Conservation (phyloP, 2,329 filamentous ascomycete genomes). For the Hymenoscyphus infarciens region DNA sequence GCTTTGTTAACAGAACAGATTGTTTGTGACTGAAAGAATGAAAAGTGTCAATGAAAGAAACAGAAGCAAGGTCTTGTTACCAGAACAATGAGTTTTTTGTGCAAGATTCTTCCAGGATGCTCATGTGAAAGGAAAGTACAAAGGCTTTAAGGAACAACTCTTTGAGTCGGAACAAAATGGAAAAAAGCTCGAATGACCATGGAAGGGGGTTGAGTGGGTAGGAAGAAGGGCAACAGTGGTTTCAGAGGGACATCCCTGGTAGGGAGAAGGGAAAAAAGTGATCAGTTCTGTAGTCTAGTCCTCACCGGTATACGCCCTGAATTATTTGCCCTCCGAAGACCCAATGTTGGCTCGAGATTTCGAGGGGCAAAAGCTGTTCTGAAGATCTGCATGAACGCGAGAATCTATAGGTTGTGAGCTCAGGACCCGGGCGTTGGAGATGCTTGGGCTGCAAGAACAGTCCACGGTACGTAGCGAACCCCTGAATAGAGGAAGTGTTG, state of each 20-base stretch:
- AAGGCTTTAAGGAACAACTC: neutral
- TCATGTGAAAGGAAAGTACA: neutral
- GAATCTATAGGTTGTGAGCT: neutral
- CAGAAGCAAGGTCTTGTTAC: conserved; percentile 3
- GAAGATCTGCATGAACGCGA: neutral
- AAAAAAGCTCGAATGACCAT: neutral
- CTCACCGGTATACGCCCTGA: neutral
- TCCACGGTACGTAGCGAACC: neutral
- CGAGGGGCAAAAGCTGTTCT: neutral
- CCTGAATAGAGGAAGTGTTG: neutral
- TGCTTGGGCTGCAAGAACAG: neutral
- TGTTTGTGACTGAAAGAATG: neutral
- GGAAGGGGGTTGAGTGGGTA: neutral
- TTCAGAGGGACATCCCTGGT: neutral
- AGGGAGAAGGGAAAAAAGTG: neutral
- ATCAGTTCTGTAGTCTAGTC: neutral
- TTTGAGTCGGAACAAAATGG: neutral
- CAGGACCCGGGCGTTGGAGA: neutral
- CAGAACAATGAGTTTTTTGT: conserved; percentile 8
- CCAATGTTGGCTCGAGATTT: neutral
- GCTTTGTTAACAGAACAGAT: neutral
- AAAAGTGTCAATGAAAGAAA: neutral
- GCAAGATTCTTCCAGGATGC: neutral
- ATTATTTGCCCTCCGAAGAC: neutral
- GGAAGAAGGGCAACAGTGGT: neutral